Evolutionary conservation across 306 rosid species (phyloP), one percentile per base, ranked within the genome.

Genomic region (Medicago arabica): DNA sequence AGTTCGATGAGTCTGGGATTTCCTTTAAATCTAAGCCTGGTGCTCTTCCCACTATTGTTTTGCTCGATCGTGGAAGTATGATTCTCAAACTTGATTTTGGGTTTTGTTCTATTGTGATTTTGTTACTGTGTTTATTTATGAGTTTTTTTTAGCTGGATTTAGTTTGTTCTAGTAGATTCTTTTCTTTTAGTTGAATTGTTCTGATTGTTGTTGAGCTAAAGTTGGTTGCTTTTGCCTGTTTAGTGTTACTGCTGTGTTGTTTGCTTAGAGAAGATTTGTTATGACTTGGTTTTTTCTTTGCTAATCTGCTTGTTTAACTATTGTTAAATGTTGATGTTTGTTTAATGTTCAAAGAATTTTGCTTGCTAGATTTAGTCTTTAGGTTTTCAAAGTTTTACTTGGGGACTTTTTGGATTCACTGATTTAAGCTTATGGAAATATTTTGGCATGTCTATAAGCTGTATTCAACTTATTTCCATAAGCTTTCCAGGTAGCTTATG

Each of bases 41-140:
- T 74, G 90, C 96, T 78, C 97, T 92, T 72, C 99, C 99, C 10
- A 89, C 96, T 21, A 78, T 96, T 78, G 87, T 96, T 80, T 81
- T 96, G 86, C 86, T 96, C 78, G 97, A 92, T 88, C 99, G 99
- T 9, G 99, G 97, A 90, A 90, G 99, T 96, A 84, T 81, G 66
- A 72, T 41, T 70, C 77, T 70, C 17, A 3, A 65, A 16, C 54
- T 12, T 13, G 4, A 7, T 17, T 71, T 50, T 43, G 7, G 16
- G 61, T 41, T 79, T 21, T 21, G 0, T 12, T 11, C 55, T 36
- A 8, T 2, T 46, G 2, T 18, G 9, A 19, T 67, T 67, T 71
- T n/a, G 73, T 54, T 62, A 7, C 38, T 39, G 59, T 47, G 59
- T 50, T 71, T 44, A 23, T 49, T 66, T 75, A 23, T 34, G 69